Base-by-base conservation (phyloP, 2,329 filamentous ascomycete species). In the Paracamarosporium sp. region DNA sequence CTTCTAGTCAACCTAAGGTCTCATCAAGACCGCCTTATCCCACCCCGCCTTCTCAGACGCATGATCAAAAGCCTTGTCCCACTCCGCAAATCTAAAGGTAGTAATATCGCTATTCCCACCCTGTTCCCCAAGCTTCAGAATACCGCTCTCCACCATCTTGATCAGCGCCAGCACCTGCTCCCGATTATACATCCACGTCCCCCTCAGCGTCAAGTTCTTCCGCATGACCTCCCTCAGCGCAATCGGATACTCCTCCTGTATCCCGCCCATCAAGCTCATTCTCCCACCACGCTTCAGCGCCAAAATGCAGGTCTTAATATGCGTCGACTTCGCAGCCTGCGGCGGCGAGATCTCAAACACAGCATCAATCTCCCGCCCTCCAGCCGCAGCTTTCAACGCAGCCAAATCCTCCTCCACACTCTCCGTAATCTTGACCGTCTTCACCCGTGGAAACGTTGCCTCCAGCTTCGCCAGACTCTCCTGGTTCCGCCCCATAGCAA, bases 401-500 rank as follows among this genome's bases (percentile, higher is more conserved):
- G 60, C 61, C 1, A 69, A 61, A 20, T 81, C 81, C 2, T 63
- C 65, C 4, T 75, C 68, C 8, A 71, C 61, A 47, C 81, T 68
- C 4, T 78, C 79, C 0, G 75, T 78, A 27, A 82, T 76, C 15
- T 64, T 54, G 2, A 82, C 78, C 0, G 71, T 77, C 35, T 74
- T 67, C 12, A 83, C 61, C 6, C 71, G 63, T 2, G 55, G 47
- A 15, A 53, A 47, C 2, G 25, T 11, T 3, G 25, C 38, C 17
- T 36, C n/a, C 3, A 80, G 63, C 53, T 63, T 64, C 20, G 67
- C 66, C 12, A 82, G 59, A 9, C 63, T 66, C 24, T 65, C 60
- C 30, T 57, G 62, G 56, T 80, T 81, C 9, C 83, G 70, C 0
- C 82, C 81, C 55, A 84, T 73, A 0, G 83, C 83, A 25, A 86